Percentiles rank a stretch among this genome's conserved stretches.
phyloP scores from a whole-genome alignment of 495 filamentous ascomycete species.

The Aspergillus olivimuriae region DNA sequence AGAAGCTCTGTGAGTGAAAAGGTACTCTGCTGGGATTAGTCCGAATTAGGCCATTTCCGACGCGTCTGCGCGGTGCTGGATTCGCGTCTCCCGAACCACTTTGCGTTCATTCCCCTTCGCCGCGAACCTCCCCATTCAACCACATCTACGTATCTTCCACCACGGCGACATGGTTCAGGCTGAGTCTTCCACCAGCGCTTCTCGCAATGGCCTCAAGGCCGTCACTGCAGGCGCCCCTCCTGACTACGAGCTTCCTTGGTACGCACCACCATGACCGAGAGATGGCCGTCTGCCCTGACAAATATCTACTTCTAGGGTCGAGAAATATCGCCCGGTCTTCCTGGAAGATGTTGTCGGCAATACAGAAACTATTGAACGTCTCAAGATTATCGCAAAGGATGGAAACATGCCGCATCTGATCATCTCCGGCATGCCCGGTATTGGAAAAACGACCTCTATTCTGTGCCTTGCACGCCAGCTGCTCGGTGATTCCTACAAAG shows the following conservation, averaged over 20 bases:
- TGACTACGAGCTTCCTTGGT: conserved; percentile 91
- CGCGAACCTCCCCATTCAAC: background rate
- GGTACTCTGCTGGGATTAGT: conserved; percentile 14
- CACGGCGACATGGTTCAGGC: conserved; percentile 42
- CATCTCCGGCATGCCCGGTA: conserved; percentile 98
- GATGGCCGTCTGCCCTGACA: conserved; percentile 2
- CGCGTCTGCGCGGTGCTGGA: conserved; percentile 16
- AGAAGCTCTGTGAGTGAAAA: background rate
- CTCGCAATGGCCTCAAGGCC: conserved; percentile 61
- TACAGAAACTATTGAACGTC: conserved; percentile 90
- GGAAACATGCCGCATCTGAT: conserved; percentile 99
- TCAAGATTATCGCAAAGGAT: conserved; percentile 98
- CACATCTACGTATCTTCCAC: background rate
- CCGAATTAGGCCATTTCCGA: conserved; percentile 8
- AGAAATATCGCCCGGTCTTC: conserved; percentile 93
- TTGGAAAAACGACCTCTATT: conserved; percentile 97
- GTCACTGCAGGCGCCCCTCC: conserved; percentile 53
- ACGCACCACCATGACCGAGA: conserved; percentile 17
- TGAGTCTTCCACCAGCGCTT: conserved; percentile 73
- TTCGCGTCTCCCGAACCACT: conserved; percentile 24
- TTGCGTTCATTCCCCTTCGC: conserved; percentile 1
- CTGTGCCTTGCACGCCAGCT: conserved; percentile 89
- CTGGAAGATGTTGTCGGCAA: conserved; percentile 98
- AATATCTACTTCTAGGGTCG: conserved; percentile 59
- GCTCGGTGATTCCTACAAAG: conserved; percentile 91